Conservation (phyloP, 1,284 basidiomycete genomes). For the Ustilago esculenta region DNA sequence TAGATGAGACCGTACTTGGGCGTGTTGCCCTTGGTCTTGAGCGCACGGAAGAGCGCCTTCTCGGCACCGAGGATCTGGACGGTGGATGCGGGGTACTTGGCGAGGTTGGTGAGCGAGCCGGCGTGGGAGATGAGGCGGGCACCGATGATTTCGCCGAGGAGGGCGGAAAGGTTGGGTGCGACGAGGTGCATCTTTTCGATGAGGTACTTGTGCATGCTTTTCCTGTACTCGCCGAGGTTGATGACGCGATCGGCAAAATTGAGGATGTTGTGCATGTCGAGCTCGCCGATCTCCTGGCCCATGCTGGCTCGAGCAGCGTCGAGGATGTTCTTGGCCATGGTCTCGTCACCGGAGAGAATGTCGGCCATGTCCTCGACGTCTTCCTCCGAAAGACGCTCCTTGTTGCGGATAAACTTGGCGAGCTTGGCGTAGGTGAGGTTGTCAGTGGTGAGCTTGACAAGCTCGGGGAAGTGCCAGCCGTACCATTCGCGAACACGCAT, state of each 20-base stretch:
- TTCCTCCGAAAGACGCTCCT: slow-evolving; percentile 75
- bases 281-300: slow-evolving; percentile 90
- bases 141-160: slow-evolving; percentile 94
- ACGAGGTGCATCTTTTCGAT: slow-evolving; percentile 98
- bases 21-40: slow-evolving; percentile 99
- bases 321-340: slow-evolving; percentile 88
- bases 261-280: slow-evolving; percentile 96
- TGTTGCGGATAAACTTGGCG: slow-evolving; percentile 89
- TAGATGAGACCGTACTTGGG: slow-evolving; percentile 77
- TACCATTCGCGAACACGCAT: slow-evolving; percentile 99
- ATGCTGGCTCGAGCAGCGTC: slow-evolving; percentile 94
- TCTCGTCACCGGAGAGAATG: slow-evolving; percentile 86
- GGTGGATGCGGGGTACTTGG: slow-evolving; percentile 97
- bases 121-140: slow-evolving; percentile 96
- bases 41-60: slow-evolving; percentile 95
- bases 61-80: slow-evolving; percentile 98
- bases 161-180: slow-evolving; percentile 87
- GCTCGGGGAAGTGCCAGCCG: slow-evolving; percentile 99
- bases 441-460: slow-evolving; percentile 91
- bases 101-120: slow-evolving; percentile 94
- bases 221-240: slow-evolving; percentile 91
- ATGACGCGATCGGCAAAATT: slow-evolving; percentile 91
- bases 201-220: slow-evolving; percentile 87
- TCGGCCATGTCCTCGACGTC: slow-evolving; percentile 80
- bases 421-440: slow-evolving; percentile 93